These are phyloP conservation scores for Ogataea haglerorum DNA, from an alignment of 805 yeast species.

Conservation along the genomic window DNA sequence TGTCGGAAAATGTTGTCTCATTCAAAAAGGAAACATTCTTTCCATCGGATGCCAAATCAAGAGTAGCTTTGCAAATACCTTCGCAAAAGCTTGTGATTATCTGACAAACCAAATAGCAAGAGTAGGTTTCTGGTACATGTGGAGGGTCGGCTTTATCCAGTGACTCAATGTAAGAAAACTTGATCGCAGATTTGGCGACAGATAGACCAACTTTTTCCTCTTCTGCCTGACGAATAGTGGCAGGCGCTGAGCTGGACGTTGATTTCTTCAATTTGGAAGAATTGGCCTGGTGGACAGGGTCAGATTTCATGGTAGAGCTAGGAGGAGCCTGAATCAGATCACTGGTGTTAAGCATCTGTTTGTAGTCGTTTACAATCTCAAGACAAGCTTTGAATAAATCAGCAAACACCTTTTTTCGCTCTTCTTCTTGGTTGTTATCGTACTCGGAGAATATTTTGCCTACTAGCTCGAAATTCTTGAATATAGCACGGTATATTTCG, in stretches of 20 bases:
- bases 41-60: conserved; percentile 35
- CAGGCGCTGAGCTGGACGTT: conserved; percentile 8
- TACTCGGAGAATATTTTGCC: conserved; percentile 54
- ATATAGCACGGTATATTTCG: conserved; percentile 65
- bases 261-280: conserved; percentile 6
- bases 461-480: conserved; percentile 53
- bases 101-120: conserved; percentile 52
- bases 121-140: conserved; percentile 56
- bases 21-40: conserved; percentile 23
- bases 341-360: conserved; percentile 33
- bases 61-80: conserved; percentile 57
- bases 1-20: conserved; percentile 17
- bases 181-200: conserved; percentile 41
- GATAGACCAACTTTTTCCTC: conserved; percentile 34
- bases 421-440: conserved; percentile 49
- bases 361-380: conserved; percentile 34
- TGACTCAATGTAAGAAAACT: conserved; percentile 63
- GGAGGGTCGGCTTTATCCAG: conserved; percentile 85
- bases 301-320: conserved; percentile 12
- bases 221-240: conserved; percentile 13
- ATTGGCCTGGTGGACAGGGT: conserved; percentile 8
- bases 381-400: conserved; percentile 49
- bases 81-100: conserved; percentile 59
- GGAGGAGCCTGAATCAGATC: conserved; percentile 32
- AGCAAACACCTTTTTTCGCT: conserved; percentile 56